Evolutionary conservation across 2,329 filamentous ascomycete genomes (phyloP), one percentile per base, ranked within the genome.

Genomic region (Ophiosphaerella narmari): DNA sequence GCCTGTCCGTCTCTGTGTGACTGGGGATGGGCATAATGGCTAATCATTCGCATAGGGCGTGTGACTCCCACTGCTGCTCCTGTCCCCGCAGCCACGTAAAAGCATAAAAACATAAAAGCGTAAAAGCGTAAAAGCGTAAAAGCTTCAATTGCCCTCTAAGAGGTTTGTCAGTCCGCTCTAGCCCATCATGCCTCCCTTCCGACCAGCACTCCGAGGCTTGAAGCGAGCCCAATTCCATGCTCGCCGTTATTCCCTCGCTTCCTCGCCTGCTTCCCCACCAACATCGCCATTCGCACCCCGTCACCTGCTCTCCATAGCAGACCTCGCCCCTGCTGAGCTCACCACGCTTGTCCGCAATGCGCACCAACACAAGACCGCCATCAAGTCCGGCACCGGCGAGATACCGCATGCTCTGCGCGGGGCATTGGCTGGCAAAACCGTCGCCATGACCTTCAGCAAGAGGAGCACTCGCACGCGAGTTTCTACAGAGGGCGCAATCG

Each of bases 381-480:
- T 93, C 77, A 96, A 95, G 73, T 83, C 85, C 16, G 57, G 51
- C 23, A 69, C 67, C 13, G 84, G 85, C 39, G 78, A 82, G 46
- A 76, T 83, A 40, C 84, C 88, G 3, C 72, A 77, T 43, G 77
- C 80, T 37, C 77, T 95, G 46, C 77, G 81, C 46, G 80, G 81
- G 35, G 78, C 83, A 9, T 77, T 99, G 55, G 75, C 82, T 1
- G 89, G 90, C 44, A 86, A 90, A 74, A 92, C 91, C 0, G 84
- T 99, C 29, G 93, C 94, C 60, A 88, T 99, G 86, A 90, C 95
- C 81, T 99, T 99, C 80, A 95, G 83, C 81, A 99, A 99, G 78
- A 86, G 92, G 61, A 95, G 89, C 65, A 99, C 94, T 11, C 85
- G 94, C 52, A 99, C 94, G 11, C 86, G 94, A 55, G 87, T 99